Conservation (phyloP, 257 asterid species). For the Fraxinus quadrangulata region DNA sequence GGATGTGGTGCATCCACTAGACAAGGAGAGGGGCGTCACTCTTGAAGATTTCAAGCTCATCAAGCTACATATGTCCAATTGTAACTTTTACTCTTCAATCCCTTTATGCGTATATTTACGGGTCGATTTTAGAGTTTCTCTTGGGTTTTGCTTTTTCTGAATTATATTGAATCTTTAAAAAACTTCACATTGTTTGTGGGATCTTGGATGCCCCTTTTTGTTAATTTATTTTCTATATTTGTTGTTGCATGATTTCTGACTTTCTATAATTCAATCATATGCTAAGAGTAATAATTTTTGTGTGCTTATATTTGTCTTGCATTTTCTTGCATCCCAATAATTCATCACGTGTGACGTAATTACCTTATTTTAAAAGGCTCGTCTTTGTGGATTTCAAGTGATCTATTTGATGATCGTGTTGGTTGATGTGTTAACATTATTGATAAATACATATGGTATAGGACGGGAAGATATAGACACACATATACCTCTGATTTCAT, state of each 20-base stretch:
- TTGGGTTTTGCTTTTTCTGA: conserved; percentile 7
- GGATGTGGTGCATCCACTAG: conserved; percentile 71
- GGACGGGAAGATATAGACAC: neutral
- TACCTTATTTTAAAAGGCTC: neutral
- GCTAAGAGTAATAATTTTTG: neutral
- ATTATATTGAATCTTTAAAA: neutral
- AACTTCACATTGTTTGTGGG: neutral
- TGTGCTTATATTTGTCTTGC: neutral
- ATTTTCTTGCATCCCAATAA: neutral
- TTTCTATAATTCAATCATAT: neutral
- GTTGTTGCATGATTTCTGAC: neutral
- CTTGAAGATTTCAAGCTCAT: conserved; percentile 89
- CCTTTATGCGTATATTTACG: neutral
- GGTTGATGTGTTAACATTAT: neutral
- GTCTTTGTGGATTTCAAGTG: neutral
- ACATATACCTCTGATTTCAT: neutral
- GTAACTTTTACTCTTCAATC: conserved; percentile 36
- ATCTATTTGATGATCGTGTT: neutral
- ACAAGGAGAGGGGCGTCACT: conserved; percentile 80
- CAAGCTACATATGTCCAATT: conserved; percentile 79
- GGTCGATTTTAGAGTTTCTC: neutral
- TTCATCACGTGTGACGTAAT: neutral
- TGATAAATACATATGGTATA: neutral
- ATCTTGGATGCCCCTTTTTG: neutral
- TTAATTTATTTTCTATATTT: neutral